Conservation (phyloP, 1,284 basidiomycete genomes). For the Pseudozyma flocculosa region DNA sequence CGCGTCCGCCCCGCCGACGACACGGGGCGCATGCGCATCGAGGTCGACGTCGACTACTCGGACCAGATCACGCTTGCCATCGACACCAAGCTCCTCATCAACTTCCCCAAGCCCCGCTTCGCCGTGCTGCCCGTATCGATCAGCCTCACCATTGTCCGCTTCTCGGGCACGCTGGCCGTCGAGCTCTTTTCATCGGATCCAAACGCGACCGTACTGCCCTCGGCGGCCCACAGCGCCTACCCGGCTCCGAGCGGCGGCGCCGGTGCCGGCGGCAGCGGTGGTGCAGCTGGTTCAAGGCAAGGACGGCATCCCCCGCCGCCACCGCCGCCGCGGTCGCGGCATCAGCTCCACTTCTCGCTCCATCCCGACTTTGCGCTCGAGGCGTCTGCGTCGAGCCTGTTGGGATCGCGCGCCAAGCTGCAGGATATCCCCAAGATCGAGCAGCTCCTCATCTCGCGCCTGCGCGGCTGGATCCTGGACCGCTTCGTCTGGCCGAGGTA, state of each 20-base stretch:
- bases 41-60: slow-evolving; percentile 64
- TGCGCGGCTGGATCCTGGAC: slow-evolving; percentile 62
- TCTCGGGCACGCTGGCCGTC: slow-evolving; percentile 62
- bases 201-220: slow-evolving; percentile 15
- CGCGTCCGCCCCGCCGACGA: slow-evolving; percentile 64
- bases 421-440: slow-evolving; percentile 67
- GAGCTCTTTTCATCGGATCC: slow-evolving; percentile 21
- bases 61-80: slow-evolving; percentile 63
- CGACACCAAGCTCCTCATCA: slow-evolving; percentile 64
- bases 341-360: slow-evolving; percentile 62
- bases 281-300: too few species aligned
- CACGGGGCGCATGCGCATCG: slow-evolving; percentile 62
- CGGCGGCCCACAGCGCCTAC: slow-evolving; percentile 33
- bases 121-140: slow-evolving; percentile 64
- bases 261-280: too few species aligned
- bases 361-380: slow-evolving; percentile 65
- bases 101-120: slow-evolving; percentile 64
- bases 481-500: slow-evolving; percentile 63
- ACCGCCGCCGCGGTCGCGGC: slow-evolving; percentile 48
- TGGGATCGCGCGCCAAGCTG: slow-evolving; percentile 65
- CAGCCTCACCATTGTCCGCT: slow-evolving; percentile 62
- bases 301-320: too few species aligned
- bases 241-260: slow-evolving; percentile 55
- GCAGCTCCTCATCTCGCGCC: slow-evolving; percentile 63
- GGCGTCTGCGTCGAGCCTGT: slow-evolving; percentile 62